Percentiles rank a stretch among this genome's conserved stretches.
These are phyloP conservation scores for Physcomitrium patens DNA, from an alignment of 225 moss, liverwort and hornwort genomes.

Conservation along the genomic window DNA sequence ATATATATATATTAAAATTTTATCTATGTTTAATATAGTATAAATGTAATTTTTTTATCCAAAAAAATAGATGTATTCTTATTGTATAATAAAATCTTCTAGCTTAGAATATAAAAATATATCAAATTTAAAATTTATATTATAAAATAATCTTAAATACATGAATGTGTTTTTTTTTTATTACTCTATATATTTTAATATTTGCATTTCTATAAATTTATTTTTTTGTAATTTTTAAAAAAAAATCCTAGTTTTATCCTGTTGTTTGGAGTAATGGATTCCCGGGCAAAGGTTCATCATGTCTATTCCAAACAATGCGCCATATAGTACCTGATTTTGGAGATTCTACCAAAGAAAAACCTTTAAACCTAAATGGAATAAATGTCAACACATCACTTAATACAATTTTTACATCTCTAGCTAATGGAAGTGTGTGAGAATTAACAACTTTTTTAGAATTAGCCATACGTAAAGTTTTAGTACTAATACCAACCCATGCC, in stretches of 20 bases:
- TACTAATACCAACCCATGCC: constrained; percentile 46
- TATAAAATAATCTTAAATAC: too few relatives aligned
- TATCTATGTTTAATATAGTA: too few relatives aligned
- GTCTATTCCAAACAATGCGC: constrained; percentile 35
- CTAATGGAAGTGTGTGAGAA: constrained; percentile 34
- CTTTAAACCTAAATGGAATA: constrained; percentile 35
- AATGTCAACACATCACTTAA: constrained; percentile 52
- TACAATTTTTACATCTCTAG: constrained; percentile 37
- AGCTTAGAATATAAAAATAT: too few relatives aligned
- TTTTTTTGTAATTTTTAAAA: too few relatives aligned
- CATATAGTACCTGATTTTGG: constrained; percentile 50
- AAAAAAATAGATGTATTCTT: too few relatives aligned
- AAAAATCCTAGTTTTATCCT: neutral
- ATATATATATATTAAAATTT: too few relatives aligned
- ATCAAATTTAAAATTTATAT: too few relatives aligned
- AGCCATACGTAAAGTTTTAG: constrained; percentile 33
- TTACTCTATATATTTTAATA: too few relatives aligned
- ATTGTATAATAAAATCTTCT: too few relatives aligned
- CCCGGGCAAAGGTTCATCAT: constrained; percentile 31
- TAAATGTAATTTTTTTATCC: too few relatives aligned
- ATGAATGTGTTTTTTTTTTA: too few relatives aligned
- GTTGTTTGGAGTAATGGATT: constrained; percentile 14
- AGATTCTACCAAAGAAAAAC: constrained; percentile 35
- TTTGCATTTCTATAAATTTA: too few relatives aligned
- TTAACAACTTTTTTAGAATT: neutral